Base-by-base conservation (phyloP, 768 basidiomycete genomes). In the Termitomyces sp. region DNA sequence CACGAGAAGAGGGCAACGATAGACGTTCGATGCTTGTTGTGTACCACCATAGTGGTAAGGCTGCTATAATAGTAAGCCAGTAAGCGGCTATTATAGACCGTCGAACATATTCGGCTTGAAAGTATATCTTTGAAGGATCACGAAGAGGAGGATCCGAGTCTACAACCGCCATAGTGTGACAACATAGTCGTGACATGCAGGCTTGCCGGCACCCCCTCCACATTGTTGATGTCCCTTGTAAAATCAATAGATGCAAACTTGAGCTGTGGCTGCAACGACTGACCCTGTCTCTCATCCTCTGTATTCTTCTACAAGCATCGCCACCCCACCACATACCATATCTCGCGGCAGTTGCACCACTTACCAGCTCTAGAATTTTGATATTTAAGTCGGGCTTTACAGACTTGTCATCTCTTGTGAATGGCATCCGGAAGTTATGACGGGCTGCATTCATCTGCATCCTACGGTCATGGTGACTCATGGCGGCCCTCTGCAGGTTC, bases 1-100 rank as follows among this genome's bases (percentile, higher is more conserved):
- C 85, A 22, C 82, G 79, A 44, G 72, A 70, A 8, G 78, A 73
- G 1, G 95, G 92, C 13, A 97, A 74, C 0, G 87, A 75, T 16
- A 90, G 77, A 28, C 95, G 83, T 66, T 94, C 82, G 30, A 98
- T 96, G 61, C 90, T 90, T 5, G 97, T 98, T 28, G 90, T 87
- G 52, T 77, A 79, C 93, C 94, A 98, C 97, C 97, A 99, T 50
- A 92, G 79, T 3, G 97, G 97, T 20, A 95, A 58, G 1, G 87
- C 88, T 7, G 92, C 72, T 35, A 96, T 62, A 36, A 97, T 79
- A 28, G 93, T 72, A 26, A 80, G 55, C 84, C 94, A 94, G 70
- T 95, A 97, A 0, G 90, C 81, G 4, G 76, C 69, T 57, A 95
- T 77, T 61, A 94, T 86, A 26, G 72, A 72, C 62, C 86, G 74